Conservation (phyloP, 192 early-diverging fungal species). For the Umbelopsis sp. region DNA sequence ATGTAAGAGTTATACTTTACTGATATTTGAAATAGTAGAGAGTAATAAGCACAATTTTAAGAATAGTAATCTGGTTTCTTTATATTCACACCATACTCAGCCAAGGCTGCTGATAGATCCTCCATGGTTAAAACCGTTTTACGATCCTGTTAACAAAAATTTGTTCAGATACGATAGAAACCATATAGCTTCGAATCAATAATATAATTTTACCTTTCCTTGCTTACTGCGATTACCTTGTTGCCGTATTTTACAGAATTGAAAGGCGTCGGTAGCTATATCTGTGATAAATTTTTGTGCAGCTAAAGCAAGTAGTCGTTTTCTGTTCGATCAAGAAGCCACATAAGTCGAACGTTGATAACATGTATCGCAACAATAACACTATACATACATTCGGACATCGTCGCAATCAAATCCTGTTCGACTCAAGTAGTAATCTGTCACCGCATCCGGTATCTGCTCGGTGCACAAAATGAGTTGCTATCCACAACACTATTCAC, state of each 20-base stretch:
- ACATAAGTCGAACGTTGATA: too few species aligned
- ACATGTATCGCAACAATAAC: too few species aligned
- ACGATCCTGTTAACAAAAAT: conserved; percentile 57
- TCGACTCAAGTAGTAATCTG: conserved; percentile 84
- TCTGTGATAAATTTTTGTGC: conserved; percentile 88
- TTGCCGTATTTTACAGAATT: conserved; percentile 78
- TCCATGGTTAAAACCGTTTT: conserved; percentile 92
- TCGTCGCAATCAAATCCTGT: conserved; percentile 84
- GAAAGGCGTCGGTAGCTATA: conserved; percentile 84
- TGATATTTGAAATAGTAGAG: background rate
- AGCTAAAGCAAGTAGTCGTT: conserved; percentile 76
- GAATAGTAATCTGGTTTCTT: conserved; percentile 95
- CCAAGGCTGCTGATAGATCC: conserved; percentile 84
- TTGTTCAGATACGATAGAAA: background rate
- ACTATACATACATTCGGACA: conserved; percentile 63
- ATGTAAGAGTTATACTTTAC: background rate
- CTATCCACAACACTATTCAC: background rate
- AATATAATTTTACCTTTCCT: conserved; percentile 31
- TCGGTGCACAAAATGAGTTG: background rate
- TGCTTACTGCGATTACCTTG: conserved; percentile 55
- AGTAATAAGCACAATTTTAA: conserved; percentile 36
- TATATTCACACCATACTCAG: conserved; percentile 93
- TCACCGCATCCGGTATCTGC: conserved; percentile 90
- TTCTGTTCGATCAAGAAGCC: conserved; percentile 41
- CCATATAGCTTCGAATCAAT: background rate